These are phyloP conservation scores for Mimosa pudica DNA, from an alignment of 306 rosid species.

Conservation along the genomic window DNA sequence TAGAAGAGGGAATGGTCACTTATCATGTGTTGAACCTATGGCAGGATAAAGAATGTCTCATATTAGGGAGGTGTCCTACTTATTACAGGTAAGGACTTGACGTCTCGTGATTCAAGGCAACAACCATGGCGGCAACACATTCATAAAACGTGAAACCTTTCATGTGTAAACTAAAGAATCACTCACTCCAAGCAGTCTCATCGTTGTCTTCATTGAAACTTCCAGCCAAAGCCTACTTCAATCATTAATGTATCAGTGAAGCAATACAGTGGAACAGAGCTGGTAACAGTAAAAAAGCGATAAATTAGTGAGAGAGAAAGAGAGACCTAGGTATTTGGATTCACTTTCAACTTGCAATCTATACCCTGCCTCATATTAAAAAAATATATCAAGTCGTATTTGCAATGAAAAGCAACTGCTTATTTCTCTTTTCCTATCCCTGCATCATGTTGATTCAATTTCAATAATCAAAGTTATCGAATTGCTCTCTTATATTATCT, in stretches of 20 bases:
- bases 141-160: constrained; percentile 24
- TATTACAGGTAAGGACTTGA: constrained; percentile 31
- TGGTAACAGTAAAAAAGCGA: not conserved
- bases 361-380: too few species aligned
- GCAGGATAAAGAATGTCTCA: constrained; percentile 41
- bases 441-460: too few species aligned
- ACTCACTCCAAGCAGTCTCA: constrained; percentile 83
- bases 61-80: constrained; percentile 35
- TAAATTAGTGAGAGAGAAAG: constrained; percentile 32
- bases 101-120: constrained; percentile 33
- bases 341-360: too few species aligned
- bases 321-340: constrained; percentile 88
- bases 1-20: constrained; percentile 24
- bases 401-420: too few species aligned
- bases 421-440: too few species aligned
- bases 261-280: not conserved
- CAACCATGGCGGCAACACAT: constrained; percentile 3
- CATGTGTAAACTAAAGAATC: constrained; percentile 54
- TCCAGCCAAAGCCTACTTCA: constrained; percentile 81
- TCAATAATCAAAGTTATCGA: too few species aligned
- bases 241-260: constrained; percentile 37
- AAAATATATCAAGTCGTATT: too few species aligned
- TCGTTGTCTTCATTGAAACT: constrained; percentile 90
- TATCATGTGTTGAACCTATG: constrained; percentile 47
- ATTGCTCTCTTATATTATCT: too few species aligned